Evolutionary conservation across 2,329 filamentous ascomycete genomes (phyloP).

Genomic region (Stachybotrys chartarum): DNA sequence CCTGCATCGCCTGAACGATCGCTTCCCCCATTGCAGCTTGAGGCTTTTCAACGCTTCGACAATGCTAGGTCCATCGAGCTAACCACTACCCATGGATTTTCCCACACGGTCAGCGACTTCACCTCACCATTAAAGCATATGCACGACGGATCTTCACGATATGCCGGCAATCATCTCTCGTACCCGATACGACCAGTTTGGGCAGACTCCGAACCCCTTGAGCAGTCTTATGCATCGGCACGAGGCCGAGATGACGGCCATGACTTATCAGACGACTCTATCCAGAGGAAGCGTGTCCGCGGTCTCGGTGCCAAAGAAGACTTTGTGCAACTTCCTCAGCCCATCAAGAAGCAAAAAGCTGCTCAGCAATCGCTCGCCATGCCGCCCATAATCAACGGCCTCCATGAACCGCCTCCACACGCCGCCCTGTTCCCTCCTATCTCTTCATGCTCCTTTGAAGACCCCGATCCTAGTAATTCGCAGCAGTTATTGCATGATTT

Average conservation of each 20-base stretch:
- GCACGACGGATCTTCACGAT: slow-evolving; percentile 10
- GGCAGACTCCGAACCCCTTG: slow-evolving; percentile 27
- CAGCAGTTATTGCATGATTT: slow-evolving; percentile 36
- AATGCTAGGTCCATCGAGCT: slow-evolving; percentile 12
- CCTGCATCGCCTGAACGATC: slow-evolving; percentile 36
- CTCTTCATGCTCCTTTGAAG: slow-evolving; percentile 47
- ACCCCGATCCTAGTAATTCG: slow-evolving; percentile 35
- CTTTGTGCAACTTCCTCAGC: slow-evolving; percentile 56
- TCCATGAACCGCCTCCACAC: slow-evolving; percentile 55
- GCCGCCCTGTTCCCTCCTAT: slow-evolving; percentile 59
- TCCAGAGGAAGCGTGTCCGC: slow-evolving; percentile 48
- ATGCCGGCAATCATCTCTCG: slow-evolving; percentile 1
- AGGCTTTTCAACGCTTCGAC: slow-evolving; percentile 34
- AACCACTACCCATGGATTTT: slow-evolving; percentile 7
- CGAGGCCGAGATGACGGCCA: slow-evolving; percentile 38
- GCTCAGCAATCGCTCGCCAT: slow-evolving; percentile 45
- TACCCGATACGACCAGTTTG: slow-evolving; percentile 33
- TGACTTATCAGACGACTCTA: slow-evolving; percentile 35
- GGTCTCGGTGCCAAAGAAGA: slow-evolving; percentile 48
- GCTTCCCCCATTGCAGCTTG: slow-evolving; percentile 46
- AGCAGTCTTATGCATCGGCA: slow-evolving; percentile 18
- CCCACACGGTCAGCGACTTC: slow-evolving; percentile 1
- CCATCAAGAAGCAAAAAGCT: slow-evolving; percentile 57
- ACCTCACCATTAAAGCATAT: slow-evolving; percentile 3
- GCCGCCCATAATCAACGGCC: slow-evolving; percentile 58